Evolutionary conservation across 805 yeast species (phyloP).

Genomic region (Yarrowia osloensis): DNA sequence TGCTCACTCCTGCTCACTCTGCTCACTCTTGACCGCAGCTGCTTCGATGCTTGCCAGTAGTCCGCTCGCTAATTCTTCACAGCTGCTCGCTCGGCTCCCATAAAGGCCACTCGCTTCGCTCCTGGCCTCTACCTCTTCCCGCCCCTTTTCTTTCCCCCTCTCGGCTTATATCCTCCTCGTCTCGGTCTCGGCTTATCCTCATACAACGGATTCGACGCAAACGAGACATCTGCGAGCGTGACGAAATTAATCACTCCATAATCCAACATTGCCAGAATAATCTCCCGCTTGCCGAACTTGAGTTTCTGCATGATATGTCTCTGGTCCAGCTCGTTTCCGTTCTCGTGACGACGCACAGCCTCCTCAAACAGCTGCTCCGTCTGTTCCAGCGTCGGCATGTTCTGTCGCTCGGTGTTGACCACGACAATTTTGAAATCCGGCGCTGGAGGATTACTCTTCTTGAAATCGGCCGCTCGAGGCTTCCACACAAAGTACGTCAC

Average conservation of each 20-base stretch:
- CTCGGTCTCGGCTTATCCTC: slow-evolving; percentile 12
- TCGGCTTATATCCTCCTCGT: slow-evolving; percentile 4
- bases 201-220: slow-evolving; percentile 32
- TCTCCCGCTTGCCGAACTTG: slow-evolving; percentile 55
- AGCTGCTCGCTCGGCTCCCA: no score
- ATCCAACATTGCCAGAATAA: slow-evolving; percentile 71
- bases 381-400: slow-evolving; percentile 43
- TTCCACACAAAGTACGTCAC: slow-evolving; percentile 72
- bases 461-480: slow-evolving; percentile 61
- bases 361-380: slow-evolving; percentile 42
- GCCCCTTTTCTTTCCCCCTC: background rate
- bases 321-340: slow-evolving; percentile 34
- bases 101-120: no score
- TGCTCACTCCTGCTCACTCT: no score
- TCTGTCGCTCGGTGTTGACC: slow-evolving; percentile 46
- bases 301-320: slow-evolving; percentile 46
- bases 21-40: no score
- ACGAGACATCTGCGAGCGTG: slow-evolving; percentile 40
- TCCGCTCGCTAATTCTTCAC: no score
- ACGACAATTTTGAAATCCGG: slow-evolving; percentile 79
- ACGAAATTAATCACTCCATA: slow-evolving; percentile 72
- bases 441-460: slow-evolving; percentile 61
- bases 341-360: slow-evolving; percentile 6
- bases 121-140: background rate
- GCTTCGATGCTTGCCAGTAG: no score